Base-by-base conservation (phyloP, 2,329 filamentous ascomycete species). In the Aspergillus alliaceus region DNA sequence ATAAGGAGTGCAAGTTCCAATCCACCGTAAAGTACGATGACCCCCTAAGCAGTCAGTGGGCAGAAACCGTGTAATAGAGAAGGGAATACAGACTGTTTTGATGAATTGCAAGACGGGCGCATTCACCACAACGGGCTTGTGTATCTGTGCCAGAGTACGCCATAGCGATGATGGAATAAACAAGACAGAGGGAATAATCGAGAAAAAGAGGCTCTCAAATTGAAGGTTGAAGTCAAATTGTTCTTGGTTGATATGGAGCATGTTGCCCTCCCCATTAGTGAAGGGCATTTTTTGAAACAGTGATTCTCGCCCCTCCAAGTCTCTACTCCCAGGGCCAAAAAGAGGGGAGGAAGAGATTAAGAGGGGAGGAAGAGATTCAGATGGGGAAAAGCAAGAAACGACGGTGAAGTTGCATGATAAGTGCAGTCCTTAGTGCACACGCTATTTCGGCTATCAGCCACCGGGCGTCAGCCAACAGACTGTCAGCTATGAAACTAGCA, bases 41-140 rank as follows among this genome's bases (percentile, higher is more conserved):
- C 35, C 14, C 50, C 35, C 50, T 52, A 27, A 25, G 6, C 15
- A 7, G 34, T 50, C 18, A 50, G 47, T 34, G n/a, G 8, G 8
- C 7, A 8, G 29, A 50, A n/a, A 15, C 24, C 8, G 11, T 22
- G 9, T n/a, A 24, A 12, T 22, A 14, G 35, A 15, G 20, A 31
- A 53, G 37, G 14, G 27, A 53, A 46, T 67, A 69, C 68, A 57
- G 63, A n/a, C n/a, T n/a, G n/a, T 37, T 65, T 71, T 71, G 31
- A 70, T 61, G 24, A 67, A 54, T 50, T 64, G 68, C 32, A 70
- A 65, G 9, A 57, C 46, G 3, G 64, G 61, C 6, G 67, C 71
- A 55, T 72, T 61, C 25, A 74, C 68, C 31, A 73, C 61, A 2
- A 52, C 64, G 6, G 72, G 71, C 59, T 70, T 73, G 35, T 65